Evolutionary conservation across 1,284 basidiomycete species (phyloP), one percentile per base, ranked within the genome.

Genomic region (Tausonia pullulans): DNA sequence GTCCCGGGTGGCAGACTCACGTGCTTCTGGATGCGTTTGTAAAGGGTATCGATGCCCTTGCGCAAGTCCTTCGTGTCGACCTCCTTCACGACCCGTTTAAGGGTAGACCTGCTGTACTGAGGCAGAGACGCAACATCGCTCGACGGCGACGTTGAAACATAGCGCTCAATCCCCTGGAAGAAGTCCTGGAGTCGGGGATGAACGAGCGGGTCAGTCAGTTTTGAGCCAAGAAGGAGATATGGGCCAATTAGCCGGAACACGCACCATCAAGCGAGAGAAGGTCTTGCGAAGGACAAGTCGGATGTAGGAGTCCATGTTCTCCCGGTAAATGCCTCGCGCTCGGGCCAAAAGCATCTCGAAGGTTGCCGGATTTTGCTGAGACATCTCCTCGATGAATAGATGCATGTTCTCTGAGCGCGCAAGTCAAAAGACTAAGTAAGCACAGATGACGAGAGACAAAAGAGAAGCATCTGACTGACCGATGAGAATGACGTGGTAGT

Each of bases 401-500:
- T 93, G 88, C 90, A 95, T 94, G 73, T 98, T 98, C 75, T 97
- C 95, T 96, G 71, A 5, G 7, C 44, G 13, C 39, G 2, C 16
- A 45, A 55, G 59, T 8, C 11, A n/a, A 43, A 54, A 43, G 55
- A 16, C 16, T 16, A 4, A 50, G 44, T 50, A 50, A 11, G 9
- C 27, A 53, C 7, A 16, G 52, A 65, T 49, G 43, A 50, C 46
- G 16, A 50, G 9, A 53, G 9, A 39, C 59, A 62, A 62, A 27
- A 14, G 61, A 57, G 5, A 27, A 14, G 16, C 27, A 43, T 10
- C 48, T n/a, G 48, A 79, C 87, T 71, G 69, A 92, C 92, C 92
- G 67, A 98, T 90, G 69, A 98, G 81, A 71, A 97, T 87, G 69
- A 98, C 90, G 72, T 96, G 90, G 71, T 94, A 96, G 74, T 98